phyloP scores from a whole-genome alignment of 306 rosid genomes.

The Abrus pulchellus region DNA sequence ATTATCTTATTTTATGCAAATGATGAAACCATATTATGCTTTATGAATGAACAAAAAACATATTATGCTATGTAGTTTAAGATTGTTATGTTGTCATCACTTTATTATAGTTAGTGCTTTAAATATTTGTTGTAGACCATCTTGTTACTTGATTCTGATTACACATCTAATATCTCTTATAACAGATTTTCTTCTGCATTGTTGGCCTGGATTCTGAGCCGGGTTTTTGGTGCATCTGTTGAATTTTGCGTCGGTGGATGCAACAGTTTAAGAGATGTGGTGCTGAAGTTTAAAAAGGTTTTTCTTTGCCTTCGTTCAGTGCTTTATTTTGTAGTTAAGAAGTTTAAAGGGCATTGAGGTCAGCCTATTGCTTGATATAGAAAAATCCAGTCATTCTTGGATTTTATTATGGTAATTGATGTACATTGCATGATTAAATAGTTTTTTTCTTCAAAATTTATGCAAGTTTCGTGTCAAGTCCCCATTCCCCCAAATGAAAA shows the following conservation, averaged over 20 bases:
- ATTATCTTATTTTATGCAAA: background rate
- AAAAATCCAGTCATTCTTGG: conserved; percentile 3
- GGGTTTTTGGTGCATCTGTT: conserved; percentile 75
- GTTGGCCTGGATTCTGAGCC: conserved; percentile 82
- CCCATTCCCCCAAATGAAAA: background rate
- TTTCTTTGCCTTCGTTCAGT: conserved; percentile 44
- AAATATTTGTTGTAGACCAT: conserved; percentile 14
- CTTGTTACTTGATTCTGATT: conserved; percentile 39
- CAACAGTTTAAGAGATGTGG: conserved; percentile 79
- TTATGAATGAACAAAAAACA: conserved; percentile 14
- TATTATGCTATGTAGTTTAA: conserved; percentile 27
- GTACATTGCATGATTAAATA: conserved; percentile 5
- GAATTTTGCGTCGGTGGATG: conserved; percentile 85
- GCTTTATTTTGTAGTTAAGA: conserved; percentile 32
- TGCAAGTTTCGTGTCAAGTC: conserved; percentile 15
- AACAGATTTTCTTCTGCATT: conserved; percentile 72
- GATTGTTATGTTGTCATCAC: conserved; percentile 23
- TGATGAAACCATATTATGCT: conserved; percentile 19
- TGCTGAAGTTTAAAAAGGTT: conserved; percentile 87
- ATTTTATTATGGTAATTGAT: conserved; percentile 27
- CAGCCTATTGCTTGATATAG: conserved; percentile 17
- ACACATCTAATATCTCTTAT: conserved; percentile 51
- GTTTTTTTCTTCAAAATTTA: conserved; percentile 4
- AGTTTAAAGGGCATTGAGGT: conserved; percentile 27
- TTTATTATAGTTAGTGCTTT: conserved; percentile 8